Percentiles rank a stretch among this genome's conserved stretches.
Evolutionary conservation across 352 stramenopile species (phyloP).

Genomic region (Phytophthora pinifolia): DNA sequence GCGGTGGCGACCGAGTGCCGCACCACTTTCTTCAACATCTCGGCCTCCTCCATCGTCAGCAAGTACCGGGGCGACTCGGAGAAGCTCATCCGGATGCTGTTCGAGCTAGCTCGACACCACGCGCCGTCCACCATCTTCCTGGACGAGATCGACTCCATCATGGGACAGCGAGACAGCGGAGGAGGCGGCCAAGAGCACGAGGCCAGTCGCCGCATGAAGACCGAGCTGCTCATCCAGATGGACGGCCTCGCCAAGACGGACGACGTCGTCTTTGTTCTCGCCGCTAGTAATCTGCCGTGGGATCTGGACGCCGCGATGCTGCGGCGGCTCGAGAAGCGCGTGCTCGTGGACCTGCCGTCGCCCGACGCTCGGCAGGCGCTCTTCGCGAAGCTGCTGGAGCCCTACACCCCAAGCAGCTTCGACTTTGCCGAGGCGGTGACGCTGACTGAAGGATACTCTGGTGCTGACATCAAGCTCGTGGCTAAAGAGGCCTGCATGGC

Average conservation of each 20-base stretch:
- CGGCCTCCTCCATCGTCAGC: slow-evolving; percentile 83
- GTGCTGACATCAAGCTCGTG: slow-evolving; percentile 84
- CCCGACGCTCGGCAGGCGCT: slow-evolving; percentile 54
- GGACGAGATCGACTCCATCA: slow-evolving; percentile 90
- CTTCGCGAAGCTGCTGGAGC: slow-evolving; percentile 58
- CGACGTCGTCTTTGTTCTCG: slow-evolving; percentile 83
- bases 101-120: slow-evolving; percentile 80
- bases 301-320: slow-evolving; percentile 82
- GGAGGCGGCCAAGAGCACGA: slow-evolving; percentile 80
- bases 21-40: slow-evolving; percentile 90
- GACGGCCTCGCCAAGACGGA: slow-evolving; percentile 78
- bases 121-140: slow-evolving; percentile 87
- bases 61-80: slow-evolving; percentile 87
- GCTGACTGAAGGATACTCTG: slow-evolving; percentile 75
- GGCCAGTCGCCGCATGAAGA: slow-evolving; percentile 86
- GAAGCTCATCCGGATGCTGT: slow-evolving; percentile 87
- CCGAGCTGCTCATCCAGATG: slow-evolving; percentile 88
- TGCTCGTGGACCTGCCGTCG: slow-evolving; percentile 76
- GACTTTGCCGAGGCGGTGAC: slow-evolving; percentile 50
- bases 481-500: slow-evolving; percentile 87
- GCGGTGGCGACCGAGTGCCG: slow-evolving; percentile 84
- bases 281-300: slow-evolving; percentile 83
- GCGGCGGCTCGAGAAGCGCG: slow-evolving; percentile 79
- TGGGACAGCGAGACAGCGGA: slow-evolving; percentile 81
- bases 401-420: slow-evolving; percentile 58